Evolutionary conservation across 2,329 filamentous ascomycete species (phyloP).

Genomic region (Metarhizium anisopliae): DNA sequence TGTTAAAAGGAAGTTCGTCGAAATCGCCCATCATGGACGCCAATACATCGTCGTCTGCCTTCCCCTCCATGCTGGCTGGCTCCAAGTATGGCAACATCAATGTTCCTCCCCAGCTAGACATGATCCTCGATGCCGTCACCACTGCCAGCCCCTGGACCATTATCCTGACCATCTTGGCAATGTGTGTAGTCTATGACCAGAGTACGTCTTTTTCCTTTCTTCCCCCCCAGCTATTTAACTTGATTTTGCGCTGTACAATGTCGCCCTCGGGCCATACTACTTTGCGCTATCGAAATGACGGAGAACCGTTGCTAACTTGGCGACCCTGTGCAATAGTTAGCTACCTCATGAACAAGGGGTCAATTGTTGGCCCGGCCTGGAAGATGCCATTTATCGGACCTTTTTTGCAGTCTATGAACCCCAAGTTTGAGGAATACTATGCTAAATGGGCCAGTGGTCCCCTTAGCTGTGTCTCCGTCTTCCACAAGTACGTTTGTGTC

Average conservation of each 20-base stretch:
- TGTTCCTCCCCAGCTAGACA: constrained; percentile 47
- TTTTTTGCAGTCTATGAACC: constrained; percentile 85
- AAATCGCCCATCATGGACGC: constrained; percentile 35
- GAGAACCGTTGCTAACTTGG: neutral
- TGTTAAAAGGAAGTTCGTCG: neutral
- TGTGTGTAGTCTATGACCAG: constrained; percentile 81
- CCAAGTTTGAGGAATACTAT: constrained; percentile 85
- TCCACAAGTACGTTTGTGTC: constrained; percentile 72
- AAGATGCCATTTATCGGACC: constrained; percentile 90
- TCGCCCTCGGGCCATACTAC: neutral
- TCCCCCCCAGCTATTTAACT: neutral
- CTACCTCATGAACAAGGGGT: constrained; percentile 67
- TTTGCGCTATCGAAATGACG: neutral
- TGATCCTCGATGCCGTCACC: constrained; percentile 45
- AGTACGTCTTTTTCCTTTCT: constrained; percentile 42
- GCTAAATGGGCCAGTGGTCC: constrained; percentile 87
- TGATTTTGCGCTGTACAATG: neutral
- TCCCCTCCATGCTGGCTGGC: constrained; percentile 60
- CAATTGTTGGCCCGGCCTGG: constrained; percentile 64
- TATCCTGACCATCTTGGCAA: constrained; percentile 58
- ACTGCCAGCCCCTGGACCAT: constrained; percentile 53
- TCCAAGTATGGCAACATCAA: constrained; percentile 40
- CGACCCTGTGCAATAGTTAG: constrained; percentile 42
- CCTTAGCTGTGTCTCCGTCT: constrained; percentile 94
- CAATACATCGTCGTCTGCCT: constrained; percentile 57